Base-by-base conservation (phyloP, 306 rosid genomes). In the Prosopis cineraria region DNA sequence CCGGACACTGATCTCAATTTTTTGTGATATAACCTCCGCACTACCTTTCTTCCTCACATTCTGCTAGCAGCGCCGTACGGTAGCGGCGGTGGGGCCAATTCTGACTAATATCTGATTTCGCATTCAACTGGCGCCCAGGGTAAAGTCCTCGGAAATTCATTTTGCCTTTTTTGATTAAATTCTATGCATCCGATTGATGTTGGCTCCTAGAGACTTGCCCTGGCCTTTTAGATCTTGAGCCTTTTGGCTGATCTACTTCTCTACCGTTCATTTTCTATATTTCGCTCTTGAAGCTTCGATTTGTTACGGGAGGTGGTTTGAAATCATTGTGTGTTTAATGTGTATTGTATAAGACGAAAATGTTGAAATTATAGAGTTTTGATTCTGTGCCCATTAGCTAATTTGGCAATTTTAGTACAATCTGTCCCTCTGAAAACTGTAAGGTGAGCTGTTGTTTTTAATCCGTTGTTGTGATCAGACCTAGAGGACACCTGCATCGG, bases 161-260 rank as follows among this genome's bases (percentile, higher is more conserved):
- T 33, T 17, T 41, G 3, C 0, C 27, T 24, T 50, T 19, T 73
- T 56, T 27, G 36, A 47, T 27, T 41, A 8, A 17, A 22, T 14
- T 3, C 40, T 20, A 3, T 56, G 7, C 20, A n/a, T 31, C 11
- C 25, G 3, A 22, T 16, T n/a, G 58, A 45, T 12, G 16, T 50
- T 45, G n/a, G 12, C 20, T 14, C 48, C 55, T 8, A 0, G 39
- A 13, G 25, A 53, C 29, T 50, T 31, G 29, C 11, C 47, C 79
- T 68, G 50, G 17, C 41, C 39, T 34, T 70, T 79, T 58, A 74
- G 89, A 86, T 85, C 85, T 81, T 37, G 62, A 67, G 10, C 50
- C 59, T 40, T 45, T 25, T n/a, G 10, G 11, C 74, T 12, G 79
- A 78, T 76, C 72, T 76, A 1, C 33, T 40, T 76, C 24, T 36